Base-by-base conservation (phyloP, 495 filamentous ascomycete species). In the Aspergillus sclerotioniger region DNA sequence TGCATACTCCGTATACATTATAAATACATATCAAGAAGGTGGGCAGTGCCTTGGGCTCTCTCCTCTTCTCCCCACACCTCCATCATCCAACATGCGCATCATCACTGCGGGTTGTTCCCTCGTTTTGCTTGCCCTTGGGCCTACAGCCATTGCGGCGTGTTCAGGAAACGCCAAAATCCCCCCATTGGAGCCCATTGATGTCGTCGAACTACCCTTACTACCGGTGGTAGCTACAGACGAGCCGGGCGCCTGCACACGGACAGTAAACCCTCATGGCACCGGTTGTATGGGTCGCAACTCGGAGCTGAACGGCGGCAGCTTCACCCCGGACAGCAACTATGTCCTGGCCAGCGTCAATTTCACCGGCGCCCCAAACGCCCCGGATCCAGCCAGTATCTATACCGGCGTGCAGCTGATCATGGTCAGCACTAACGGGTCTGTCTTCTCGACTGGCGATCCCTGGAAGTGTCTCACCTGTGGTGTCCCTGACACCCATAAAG, bases 381-480 rank as follows among this genome's bases (percentile, higher is more conserved):
- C 65, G n/a, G 33, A 60, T 32, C 47, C 58, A 1, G 56, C 44
- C 20, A 68, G 58, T 37, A 62, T 65, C 52, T 68, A 63, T 52
- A 56, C 51, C 28, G 66, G 62, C n/a, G 44, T 50, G 13, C 66
- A 67, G 16, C 20, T 67, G n/a, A 56, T 63, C 33, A 39, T 67
- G 1, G 51, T 66, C 31, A 62, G 61, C 47, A 44, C 60, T 1
- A 55, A 66, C 43, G 58, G 56, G 1, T 61, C 57, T 6, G 51
- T 41, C 1, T 66, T 66, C 15, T 15, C 60, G 8, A 66, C 55
- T 17, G 64, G 60, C 0, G 64, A 66, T 20, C 54, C 58, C 0
- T 66, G 64, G 64, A 66, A 66, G 25, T 66, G 64, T 41, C 13
- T 66, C 8, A 66, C 53, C 51, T 67, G 65, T 35, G 65, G 62